These are phyloP conservation scores for Blastomyces gilchristii DNA, from an alignment of 2,329 filamentous ascomycete genomes.

Conservation along the genomic window DNA sequence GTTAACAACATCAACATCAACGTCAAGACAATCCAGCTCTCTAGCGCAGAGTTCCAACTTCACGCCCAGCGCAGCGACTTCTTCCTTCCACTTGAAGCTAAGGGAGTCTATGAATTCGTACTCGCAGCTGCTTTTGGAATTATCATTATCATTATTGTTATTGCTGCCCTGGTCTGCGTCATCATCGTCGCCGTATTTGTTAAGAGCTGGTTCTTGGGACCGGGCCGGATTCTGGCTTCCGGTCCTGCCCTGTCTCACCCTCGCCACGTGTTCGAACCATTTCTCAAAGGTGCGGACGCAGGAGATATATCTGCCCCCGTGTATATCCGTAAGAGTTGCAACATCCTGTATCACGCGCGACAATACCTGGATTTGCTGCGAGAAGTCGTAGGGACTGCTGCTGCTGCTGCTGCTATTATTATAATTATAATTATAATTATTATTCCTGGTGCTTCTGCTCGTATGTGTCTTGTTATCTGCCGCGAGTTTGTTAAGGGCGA, in stretches of 20 bases:
- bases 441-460: constrained; percentile 11
- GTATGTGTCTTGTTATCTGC: constrained; percentile 22
- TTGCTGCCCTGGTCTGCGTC: background rate
- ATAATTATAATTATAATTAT: background rate
- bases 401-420: too few relatives aligned
- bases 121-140: background rate
- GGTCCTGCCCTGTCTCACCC: constrained; percentile 17
- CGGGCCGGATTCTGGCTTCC: constrained; percentile 10
- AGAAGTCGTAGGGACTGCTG: constrained; percentile 20
- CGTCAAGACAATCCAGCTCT: constrained; percentile 30
- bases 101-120: constrained; percentile 29
- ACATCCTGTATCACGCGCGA: constrained; percentile 33
- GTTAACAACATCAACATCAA: constrained; percentile 20
- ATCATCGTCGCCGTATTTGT: background rate
- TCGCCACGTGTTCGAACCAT: constrained; percentile 26
- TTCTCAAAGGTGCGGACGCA: constrained; percentile 27
- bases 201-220: background rate
- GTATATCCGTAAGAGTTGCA: constrained; percentile 23
- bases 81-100: constrained; percentile 26
- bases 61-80: constrained; percentile 21
- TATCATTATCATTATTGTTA: background rate
- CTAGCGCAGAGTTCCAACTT: constrained; percentile 29
- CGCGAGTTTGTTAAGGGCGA: constrained; percentile 28
- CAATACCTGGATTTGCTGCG: constrained; percentile 30
- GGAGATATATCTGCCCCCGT: constrained; percentile 23